phyloP scores from a whole-genome alignment of 208 protist species.

The Leishmania mexicana region DNA sequence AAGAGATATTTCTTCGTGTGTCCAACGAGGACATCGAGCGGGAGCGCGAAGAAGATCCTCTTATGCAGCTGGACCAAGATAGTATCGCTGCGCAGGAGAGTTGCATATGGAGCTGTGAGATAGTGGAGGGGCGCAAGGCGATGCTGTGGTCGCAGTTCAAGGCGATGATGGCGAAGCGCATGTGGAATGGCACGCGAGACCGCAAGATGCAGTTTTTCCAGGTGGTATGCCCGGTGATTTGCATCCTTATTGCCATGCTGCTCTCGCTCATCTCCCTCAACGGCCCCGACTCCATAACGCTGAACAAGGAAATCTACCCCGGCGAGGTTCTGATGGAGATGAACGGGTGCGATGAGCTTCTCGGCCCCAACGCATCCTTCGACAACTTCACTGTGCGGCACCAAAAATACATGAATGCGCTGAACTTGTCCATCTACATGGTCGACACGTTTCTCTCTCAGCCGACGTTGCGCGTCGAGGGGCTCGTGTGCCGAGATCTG shows the following conservation, averaged over 20 bases:
- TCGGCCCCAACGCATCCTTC: slow-evolving; percentile 15
- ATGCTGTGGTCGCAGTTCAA: slow-evolving; percentile 56
- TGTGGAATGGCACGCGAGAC: slow-evolving; percentile 59
- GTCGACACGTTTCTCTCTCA: slow-evolving; percentile 33
- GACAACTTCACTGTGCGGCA: slow-evolving; percentile 30
- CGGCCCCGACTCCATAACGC: slow-evolving; percentile 16
- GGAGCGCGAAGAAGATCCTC: slow-evolving; percentile 10
- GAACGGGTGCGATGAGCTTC: slow-evolving; percentile 30
- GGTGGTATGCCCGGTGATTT: slow-evolving; percentile 70
- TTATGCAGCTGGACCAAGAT: slow-evolving; percentile 2
- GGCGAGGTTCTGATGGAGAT: slow-evolving; percentile 23
- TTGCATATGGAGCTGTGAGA: slow-evolving; percentile 22
- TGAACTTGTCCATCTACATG: slow-evolving; percentile 35
- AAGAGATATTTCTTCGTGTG: slow-evolving; percentile 78
- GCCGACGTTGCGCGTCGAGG: slow-evolving; percentile 14
- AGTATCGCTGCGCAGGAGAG: slow-evolving; percentile 16
- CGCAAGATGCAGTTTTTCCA: slow-evolving; percentile 74
- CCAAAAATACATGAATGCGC: slow-evolving; percentile 17
- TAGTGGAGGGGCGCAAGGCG: slow-evolving; percentile 7
- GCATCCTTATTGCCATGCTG: slow-evolving; percentile 70
- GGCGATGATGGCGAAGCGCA: slow-evolving; percentile 62
- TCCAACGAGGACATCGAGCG: slow-evolving; percentile 37
- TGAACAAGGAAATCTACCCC: slow-evolving; percentile 36
- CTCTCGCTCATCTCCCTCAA: slow-evolving; percentile 52
- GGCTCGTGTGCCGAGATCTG: slow-evolving; percentile 25